Conservation (phyloP, 2,329 filamentous ascomycete species). For the Xylariaceae sp. region DNA sequence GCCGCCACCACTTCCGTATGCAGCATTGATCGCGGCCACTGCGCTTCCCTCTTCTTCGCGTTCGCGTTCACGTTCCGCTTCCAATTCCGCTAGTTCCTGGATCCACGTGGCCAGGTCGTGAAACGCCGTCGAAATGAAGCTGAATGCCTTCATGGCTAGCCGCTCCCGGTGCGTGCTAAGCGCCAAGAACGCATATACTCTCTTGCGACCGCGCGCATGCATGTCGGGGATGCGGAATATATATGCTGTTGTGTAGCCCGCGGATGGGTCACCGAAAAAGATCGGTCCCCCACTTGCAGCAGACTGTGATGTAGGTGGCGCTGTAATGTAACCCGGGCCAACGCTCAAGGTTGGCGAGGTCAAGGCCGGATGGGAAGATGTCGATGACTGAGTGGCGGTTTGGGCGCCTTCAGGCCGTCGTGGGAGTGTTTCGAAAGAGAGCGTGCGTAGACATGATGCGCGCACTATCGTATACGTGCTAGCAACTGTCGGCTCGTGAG, state of each 20-base stretch:
- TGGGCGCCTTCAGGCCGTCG: constrained; percentile 43
- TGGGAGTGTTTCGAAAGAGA: constrained; percentile 62
- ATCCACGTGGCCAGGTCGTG: constrained; percentile 62
- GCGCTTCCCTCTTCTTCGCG: constrained; percentile 36
- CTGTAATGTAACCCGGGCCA: constrained; percentile 47
- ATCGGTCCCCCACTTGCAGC: constrained; percentile 59
- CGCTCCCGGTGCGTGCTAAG: constrained; percentile 61
- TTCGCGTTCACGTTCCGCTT: constrained; percentile 53
- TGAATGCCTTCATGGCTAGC: constrained; percentile 61
- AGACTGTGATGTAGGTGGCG: constrained; percentile 42
- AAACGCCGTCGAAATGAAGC: constrained; percentile 57
- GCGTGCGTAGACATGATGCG: constrained; percentile 59
- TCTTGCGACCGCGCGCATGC: constrained; percentile 61
- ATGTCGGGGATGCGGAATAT: constrained; percentile 65
- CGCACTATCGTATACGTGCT: constrained; percentile 63
- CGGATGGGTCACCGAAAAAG: constrained; percentile 60
- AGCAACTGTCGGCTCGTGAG: constrained; percentile 57
- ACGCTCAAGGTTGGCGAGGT: constrained; percentile 35
- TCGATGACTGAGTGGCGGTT: constrained; percentile 20
- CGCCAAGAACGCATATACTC: constrained; percentile 63
- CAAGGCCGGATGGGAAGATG: constrained; percentile 38
- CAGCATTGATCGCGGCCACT: constrained; percentile 38
- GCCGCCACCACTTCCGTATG: constrained; percentile 37
- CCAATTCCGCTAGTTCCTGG: constrained; percentile 57
- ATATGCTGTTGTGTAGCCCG: constrained; percentile 65